Evolutionary conservation across 116 monocot species (phyloP), one percentile per base, ranked within the genome.

Genomic region (Phalaenopsis hybrid): DNA sequence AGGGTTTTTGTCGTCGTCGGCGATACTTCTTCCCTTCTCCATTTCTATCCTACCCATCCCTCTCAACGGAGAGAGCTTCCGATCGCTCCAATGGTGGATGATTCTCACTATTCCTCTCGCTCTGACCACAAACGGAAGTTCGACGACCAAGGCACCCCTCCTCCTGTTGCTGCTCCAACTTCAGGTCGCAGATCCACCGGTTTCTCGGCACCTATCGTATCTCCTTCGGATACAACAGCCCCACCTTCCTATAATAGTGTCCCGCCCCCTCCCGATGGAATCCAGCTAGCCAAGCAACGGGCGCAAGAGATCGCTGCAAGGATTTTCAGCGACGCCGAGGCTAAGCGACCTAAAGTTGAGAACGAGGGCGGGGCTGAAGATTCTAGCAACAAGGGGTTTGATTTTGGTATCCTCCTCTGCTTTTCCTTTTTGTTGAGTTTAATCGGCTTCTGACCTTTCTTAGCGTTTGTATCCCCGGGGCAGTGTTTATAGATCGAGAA

Each of bases 91-190:
- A 94, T 97, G 94, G 92, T 90, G 80, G 97, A 97, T 34, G 97
- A 92, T 34, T 51, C 65, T 34, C 85, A 82, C 23, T 87, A 81
- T 67, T 78, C 88, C 37, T 81, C 88, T 31, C 84, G 91, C 9
- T 31, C 84, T n/a, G 95, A 92, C 59, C 86, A 88, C 88, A 98
- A 98, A 85, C 84, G 97, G 5, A 98, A 94, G 91, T 92, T 87
- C 86, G 97, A 94, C 51, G 90, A 89, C 65, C 81, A 79, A 0
- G 77, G 81, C 16, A 15, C 79, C 18, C 48, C 86, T 31, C 79
- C 86, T 20, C 79, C 86, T 20, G 79, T 84, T 63, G n/a, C 84
- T 55, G 23, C 78, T 34, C 58, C 85, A 23, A 57, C 81, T n/a
- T 52, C 77, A 6, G 52, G 51, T 28, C 86, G 88, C 31, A 90